Base-by-base conservation (phyloP, 2,329 filamentous ascomycete genomes). In the Tolypocladium paradoxum region DNA sequence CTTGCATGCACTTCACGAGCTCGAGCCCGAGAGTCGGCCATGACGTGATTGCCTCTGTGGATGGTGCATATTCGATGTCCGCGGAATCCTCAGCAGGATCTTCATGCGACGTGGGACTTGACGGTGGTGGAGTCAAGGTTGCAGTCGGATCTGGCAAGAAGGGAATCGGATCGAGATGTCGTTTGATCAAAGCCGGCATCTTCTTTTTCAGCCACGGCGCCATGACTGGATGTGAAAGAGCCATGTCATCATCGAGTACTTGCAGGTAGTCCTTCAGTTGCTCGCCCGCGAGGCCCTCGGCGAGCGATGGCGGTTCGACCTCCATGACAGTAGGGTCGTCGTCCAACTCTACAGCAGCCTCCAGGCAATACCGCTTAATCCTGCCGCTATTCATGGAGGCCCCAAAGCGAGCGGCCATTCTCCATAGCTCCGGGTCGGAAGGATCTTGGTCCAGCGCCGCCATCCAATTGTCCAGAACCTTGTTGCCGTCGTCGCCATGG, bases 351-450 rank as follows among this genome's bases (percentile, higher is more conserved):
- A 86, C 78, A 6, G 83, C 82, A 34, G 83, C 80, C 62, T 86
- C 83, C 2, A 86, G 68, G 54, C 82, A 85, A 61, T 80, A 86
- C 36, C 83, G 71, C 57, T 76, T 78, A 29, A 84, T 73, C 14
- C 81, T 73, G 0, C 70, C 63, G 56, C 82, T 84, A 46, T 75
- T 77, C 45, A 85, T 65, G 47, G 81, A 79, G 1, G 76, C 74
- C 4, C 77, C 81, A 46, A 85, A 75, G 4, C 82, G 76, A 0
- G 81, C 79, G 2, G 76, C 72, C 49, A 76, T 75, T 55, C 83
- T 73, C 83, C 83, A 86, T 8, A 85, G 69, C 60, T 86, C 83
- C 2, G 83, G 82, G 60, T 86, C 83, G 0, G 83, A 84, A 1
- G 83, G 82, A 55, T 86, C 83, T 50, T 82, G 79, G 55, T 83